Percentiles rank a stretch among this genome's conserved stretches.
Evolutionary conservation across 208 protist genomes (phyloP).

Genomic region (Acanthamoeba castellanii): DNA sequence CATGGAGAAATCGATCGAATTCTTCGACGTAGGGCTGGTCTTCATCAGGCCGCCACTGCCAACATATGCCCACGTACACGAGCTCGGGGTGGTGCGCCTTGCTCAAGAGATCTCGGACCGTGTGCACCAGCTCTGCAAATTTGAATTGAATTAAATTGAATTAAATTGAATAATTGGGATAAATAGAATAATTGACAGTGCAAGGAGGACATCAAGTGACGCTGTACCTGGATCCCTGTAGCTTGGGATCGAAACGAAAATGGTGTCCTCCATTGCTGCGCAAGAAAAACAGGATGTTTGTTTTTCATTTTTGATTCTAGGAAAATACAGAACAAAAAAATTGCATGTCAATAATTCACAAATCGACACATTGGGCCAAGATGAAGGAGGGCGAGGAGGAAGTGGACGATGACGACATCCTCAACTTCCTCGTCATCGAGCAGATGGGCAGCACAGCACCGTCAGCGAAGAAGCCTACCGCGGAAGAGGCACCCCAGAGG

Average conservation of each 20-base stretch:
- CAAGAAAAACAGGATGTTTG: too few relatives aligned
- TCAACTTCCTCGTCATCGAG: conserved; percentile 24
- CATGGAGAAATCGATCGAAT: not conserved
- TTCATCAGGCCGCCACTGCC: conserved; percentile 87
- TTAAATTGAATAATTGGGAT: not conserved
- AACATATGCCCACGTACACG: conserved; percentile 92
- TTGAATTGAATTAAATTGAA: not conserved
- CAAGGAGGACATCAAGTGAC: not conserved
- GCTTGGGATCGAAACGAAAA: conserved; percentile 94
- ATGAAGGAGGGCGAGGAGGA: conserved; percentile 3
- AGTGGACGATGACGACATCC: conserved; percentile 29
- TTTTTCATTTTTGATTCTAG: not conserved
- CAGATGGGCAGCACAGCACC: not conserved
- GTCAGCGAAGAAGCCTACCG: not conserved
- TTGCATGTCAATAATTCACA: not conserved
- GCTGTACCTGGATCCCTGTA: conserved; percentile 89
- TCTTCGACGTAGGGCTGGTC: conserved; percentile 87
- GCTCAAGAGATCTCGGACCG: conserved; percentile 89
- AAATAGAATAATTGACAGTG: not conserved
- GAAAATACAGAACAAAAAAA: not conserved
- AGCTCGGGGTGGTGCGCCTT: conserved; percentile 89
- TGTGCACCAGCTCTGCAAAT: conserved; percentile 88
- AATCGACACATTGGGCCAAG: not conserved
- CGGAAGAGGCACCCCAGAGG: too few relatives aligned
- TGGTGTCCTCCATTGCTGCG: conserved; percentile 83